phyloP scores from a whole-genome alignment of 1,284 basidiomycete species.

The Veloboletus limbatus region DNA sequence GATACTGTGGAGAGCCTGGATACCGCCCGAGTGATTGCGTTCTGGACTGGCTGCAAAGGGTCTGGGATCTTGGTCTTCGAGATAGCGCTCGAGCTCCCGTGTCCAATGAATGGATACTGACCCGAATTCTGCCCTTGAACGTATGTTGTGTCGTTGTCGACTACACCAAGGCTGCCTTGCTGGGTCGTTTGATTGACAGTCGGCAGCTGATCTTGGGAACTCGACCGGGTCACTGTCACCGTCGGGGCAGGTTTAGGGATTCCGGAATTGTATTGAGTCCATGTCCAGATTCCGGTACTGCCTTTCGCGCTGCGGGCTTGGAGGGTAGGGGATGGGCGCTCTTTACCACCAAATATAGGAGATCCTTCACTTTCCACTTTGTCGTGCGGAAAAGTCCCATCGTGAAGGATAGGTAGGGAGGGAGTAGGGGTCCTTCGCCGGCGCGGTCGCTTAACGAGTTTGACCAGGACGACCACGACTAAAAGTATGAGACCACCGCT shows the following conservation, averaged over 20 bases:
- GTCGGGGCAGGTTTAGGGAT: conserved; percentile 32
- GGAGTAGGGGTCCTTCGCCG: conserved; percentile 54
- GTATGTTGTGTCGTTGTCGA: not conserved
- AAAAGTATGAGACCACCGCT: conserved; percentile 56
- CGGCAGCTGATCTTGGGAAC: conserved; percentile 16
- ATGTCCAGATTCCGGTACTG: conserved; percentile 48
- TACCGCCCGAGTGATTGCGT: conserved; percentile 37
- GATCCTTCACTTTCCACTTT: conserved; percentile 53
- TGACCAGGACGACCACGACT: conserved; percentile 50
- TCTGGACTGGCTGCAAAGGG: conserved; percentile 37
- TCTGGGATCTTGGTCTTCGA: conserved; percentile 25
- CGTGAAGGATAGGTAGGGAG: conserved; percentile 66
- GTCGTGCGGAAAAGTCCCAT: conserved; percentile 47
- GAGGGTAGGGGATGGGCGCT: conserved; percentile 51
- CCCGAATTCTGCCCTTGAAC: conserved; percentile 15
- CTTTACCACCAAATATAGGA: conserved; percentile 71
- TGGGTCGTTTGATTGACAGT: conserved; percentile 4
- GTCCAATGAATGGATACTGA: conserved; percentile 26
- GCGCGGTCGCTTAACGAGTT: conserved; percentile 46
- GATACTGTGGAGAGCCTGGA: conserved; percentile 52
- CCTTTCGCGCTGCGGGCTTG: conserved; percentile 26
- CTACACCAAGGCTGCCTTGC: conserved; percentile 1
- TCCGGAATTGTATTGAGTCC: conserved; percentile 60
- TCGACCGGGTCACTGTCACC: conserved; percentile 28
- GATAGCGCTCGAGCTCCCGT: conserved; percentile 14